Evolutionary conservation across 1,139 yeast species (phyloP), one percentile per base, ranked within the genome.

Genomic region (Suhomyces chickasaworum): DNA sequence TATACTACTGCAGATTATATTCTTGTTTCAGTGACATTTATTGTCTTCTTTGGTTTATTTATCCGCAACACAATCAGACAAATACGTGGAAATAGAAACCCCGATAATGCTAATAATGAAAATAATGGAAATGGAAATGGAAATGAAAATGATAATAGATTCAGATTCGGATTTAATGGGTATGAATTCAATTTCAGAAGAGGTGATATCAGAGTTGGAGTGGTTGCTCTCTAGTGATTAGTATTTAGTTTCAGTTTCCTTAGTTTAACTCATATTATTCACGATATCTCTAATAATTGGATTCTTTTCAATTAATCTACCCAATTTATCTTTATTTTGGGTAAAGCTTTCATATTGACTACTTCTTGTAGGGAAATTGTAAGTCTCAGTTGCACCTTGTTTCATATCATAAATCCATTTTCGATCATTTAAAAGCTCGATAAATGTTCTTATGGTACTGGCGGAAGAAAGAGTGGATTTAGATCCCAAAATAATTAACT

Each of bases 401-500:
- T 85, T 84, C 20, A 86, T 63, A 40, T 73, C 64, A 54, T 81
- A 78, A 37, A 84, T 71, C 97, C 97, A 91, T 0, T 77, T 73
- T 46, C 80, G 75, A 4, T 69, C 62, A 37, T 80, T 77, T 29
- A 90, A 67, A 41, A 89, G 68, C 6, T 77, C 71, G 60, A 90
- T 73, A 56, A 91, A 87, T 9, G 80, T 78, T 43, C 75, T 73
- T 45, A 90, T 74, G 7, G 84, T 80, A 0, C 73, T 75, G 15
- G 81, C 78, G 15, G 74, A 66, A 12, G 75, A 69, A 49, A 93
- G 67, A 0, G 96, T 87, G 8, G 71, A 68, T 45, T 75, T 75
- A 1, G 96, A 88, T 0, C 99, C 99, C 37, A 93, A 68, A 15
- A 93, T 79, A 21, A 95, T 78, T 41, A 95, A 76, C 64, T 95